Conservation (phyloP, 2,329 filamentous ascomycete genomes). For the Fusarium clavum region DNA sequence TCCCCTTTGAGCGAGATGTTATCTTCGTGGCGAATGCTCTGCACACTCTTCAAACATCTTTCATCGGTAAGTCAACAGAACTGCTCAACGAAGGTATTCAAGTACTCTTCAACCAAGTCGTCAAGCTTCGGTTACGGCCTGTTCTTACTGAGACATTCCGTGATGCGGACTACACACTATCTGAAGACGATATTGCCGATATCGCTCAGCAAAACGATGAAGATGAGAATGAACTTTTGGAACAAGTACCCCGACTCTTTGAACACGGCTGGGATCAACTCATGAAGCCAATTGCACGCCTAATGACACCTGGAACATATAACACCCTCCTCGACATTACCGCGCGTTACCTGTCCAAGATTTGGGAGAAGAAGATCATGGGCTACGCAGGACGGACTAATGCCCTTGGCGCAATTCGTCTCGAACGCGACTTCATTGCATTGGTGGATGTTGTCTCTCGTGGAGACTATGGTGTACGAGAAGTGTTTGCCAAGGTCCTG, state of each 20-base stretch:
- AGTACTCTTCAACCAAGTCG: slow-evolving; percentile 87
- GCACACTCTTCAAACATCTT: slow-evolving; percentile 75
- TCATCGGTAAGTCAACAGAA: slow-evolving; percentile 82
- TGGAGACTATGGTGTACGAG: slow-evolving; percentile 81
- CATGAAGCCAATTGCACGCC: slow-evolving; percentile 83
- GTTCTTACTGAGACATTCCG: slow-evolving; percentile 90
- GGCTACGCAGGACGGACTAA: slow-evolving; percentile 82
- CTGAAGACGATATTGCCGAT: slow-evolving; percentile 70
- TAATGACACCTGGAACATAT: slow-evolving; percentile 83
- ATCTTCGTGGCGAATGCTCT: slow-evolving; percentile 76
- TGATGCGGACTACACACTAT: slow-evolving; percentile 85
- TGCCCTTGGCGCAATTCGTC: slow-evolving; percentile 81
- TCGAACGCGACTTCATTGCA: slow-evolving; percentile 85
- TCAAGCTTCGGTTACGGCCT: slow-evolving; percentile 85
- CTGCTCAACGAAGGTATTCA: slow-evolving; percentile 85
- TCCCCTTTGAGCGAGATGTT: slow-evolving; percentile 84
- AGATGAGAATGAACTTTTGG: slow-evolving; percentile 65
- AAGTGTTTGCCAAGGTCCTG: slow-evolving; percentile 78
- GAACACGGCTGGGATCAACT: slow-evolving; percentile 87
- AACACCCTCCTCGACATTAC: slow-evolving; percentile 80
- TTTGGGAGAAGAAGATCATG: slow-evolving; percentile 90
- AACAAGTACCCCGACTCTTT: slow-evolving; percentile 82
- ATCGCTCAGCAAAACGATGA: slow-evolving; percentile 65
- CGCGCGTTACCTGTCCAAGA: slow-evolving; percentile 77
- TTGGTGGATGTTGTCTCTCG: slow-evolving; percentile 76